Evolutionary conservation across 2,329 filamentous ascomycete genomes (phyloP).

Genomic region (Pseudogymnoascus sp.): DNA sequence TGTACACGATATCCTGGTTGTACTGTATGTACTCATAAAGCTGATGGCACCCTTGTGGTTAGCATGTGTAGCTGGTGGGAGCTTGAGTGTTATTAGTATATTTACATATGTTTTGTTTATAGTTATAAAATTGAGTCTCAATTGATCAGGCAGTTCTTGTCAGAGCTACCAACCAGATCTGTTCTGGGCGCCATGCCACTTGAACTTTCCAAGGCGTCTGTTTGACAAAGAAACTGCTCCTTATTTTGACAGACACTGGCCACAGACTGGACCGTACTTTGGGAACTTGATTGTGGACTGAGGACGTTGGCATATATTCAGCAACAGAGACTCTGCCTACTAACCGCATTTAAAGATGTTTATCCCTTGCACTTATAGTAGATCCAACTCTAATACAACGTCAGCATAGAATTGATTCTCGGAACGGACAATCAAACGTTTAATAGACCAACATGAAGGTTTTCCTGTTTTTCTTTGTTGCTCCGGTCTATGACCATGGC

Average conservation of each 20-base stretch:
- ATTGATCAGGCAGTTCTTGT: background rate
- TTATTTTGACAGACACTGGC: background rate
- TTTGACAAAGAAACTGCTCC: background rate
- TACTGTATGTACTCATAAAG: slow-evolving; percentile 5
- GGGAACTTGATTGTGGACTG: background rate
- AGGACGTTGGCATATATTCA: too few species aligned
- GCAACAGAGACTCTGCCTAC: background rate
- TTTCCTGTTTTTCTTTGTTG: background rate
- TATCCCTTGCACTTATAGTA: background rate
- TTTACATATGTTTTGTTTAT: slow-evolving; percentile 6
- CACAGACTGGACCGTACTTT: background rate
- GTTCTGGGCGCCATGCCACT: background rate
- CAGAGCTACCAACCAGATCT: background rate
- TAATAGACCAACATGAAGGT: background rate
- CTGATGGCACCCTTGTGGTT: background rate
- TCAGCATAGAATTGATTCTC: background rate
- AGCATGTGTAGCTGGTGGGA: background rate
- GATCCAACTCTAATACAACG: background rate
- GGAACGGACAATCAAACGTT: background rate
- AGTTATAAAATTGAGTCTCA: slow-evolving; percentile 2
- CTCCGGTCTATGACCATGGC: background rate
- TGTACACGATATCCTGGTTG: slow-evolving; percentile 9
- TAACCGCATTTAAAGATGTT: background rate
- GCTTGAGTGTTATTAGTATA: slow-evolving; percentile 5
- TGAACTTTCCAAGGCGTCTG: too few species aligned